Evolutionary conservation across 306 rosid species (phyloP).

Genomic region (Fragaria nilgerrensis): DNA sequence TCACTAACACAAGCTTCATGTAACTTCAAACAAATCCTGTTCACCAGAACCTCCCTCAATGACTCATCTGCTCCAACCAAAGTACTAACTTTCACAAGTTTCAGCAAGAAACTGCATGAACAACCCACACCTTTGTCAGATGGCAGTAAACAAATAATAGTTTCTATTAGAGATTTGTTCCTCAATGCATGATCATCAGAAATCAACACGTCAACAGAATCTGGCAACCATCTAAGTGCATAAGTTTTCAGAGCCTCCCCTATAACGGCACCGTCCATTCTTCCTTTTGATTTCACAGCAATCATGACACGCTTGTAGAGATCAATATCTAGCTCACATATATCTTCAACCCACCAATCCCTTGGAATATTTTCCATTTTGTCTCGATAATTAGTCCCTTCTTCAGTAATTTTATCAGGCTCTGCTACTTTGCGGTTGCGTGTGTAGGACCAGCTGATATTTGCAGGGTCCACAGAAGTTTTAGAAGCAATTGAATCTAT

Average conservation of each 20-base stretch:
- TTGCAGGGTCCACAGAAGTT: slow-evolving; percentile 77
- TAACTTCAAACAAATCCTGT: slow-evolving; percentile 57
- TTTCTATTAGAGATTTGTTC: slow-evolving; percentile 80
- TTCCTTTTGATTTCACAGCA: slow-evolving; percentile 83
- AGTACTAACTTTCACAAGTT: slow-evolving; percentile 79
- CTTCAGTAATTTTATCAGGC: slow-evolving; percentile 57
- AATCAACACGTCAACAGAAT: slow-evolving; percentile 76
- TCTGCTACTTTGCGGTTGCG: slow-evolving; percentile 68
- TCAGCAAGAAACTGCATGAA: slow-evolving; percentile 80
- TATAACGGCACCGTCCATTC: slow-evolving; percentile 86
- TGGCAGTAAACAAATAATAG: slow-evolving; percentile 79
- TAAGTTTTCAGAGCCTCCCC: slow-evolving; percentile 92
- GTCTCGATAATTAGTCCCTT: slow-evolving; percentile 40
- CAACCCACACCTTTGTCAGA: slow-evolving; percentile 60
- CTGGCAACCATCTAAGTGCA: slow-evolving; percentile 88
- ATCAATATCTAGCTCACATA: slow-evolving; percentile 93
- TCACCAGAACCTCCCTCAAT: slow-evolving; percentile 56
- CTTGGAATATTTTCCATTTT: slow-evolving; percentile 65
- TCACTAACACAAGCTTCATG: slow-evolving; percentile 79
- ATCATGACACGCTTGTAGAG: slow-evolving; percentile 80
- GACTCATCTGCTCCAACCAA: slow-evolving; percentile 71
- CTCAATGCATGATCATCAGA: slow-evolving; percentile 67
- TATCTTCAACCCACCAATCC: slow-evolving; percentile 99
- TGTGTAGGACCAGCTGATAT: slow-evolving; percentile 91
- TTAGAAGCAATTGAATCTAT: slow-evolving; percentile 92